Evolutionary conservation across 2,329 filamentous ascomycete species (phyloP), one percentile per base, ranked within the genome.

Genomic region (Nakataea oryzae): DNA sequence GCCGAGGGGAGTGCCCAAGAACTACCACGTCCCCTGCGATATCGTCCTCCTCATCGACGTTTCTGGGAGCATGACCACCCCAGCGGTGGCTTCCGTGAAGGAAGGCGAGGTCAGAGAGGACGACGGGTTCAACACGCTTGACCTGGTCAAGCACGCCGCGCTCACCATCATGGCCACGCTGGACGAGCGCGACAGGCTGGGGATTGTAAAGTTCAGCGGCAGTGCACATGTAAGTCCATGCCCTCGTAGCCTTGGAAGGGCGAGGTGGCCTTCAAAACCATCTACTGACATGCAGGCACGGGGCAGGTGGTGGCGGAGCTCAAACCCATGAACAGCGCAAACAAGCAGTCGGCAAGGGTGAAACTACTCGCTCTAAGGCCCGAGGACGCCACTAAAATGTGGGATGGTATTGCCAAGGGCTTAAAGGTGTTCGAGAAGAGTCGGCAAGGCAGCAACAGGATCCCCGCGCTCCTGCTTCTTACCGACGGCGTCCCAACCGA

Each of bases 171-270:
- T 72, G 12, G 79, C 88, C 0, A 82, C 90, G 14, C 73, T 92
- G 58, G 92, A 91, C 68, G 85, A 85, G 63, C 86, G 86, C 0
- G 79, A 81, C 9, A 83, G 82, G 0, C 70, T 90, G 58, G 78
- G 81, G 5, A 81, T 87, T 34, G 81, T 87, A 2, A 81, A 80
- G 0, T 87, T 86, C 64, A 73, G 75, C 3, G 71, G 67, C 13
- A 66, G 70, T 2, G 76, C 77, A 9, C 72, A 70, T 57, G 75
- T 63, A 11, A 11, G 47, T 47, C 80, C 82, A 64, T 63, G n/a
- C 69, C 0, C 75, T 86, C 26, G 71, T 71, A 0, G 67, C 72
- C 17, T 85, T 86, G 80, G 79, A 78, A 86, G 86, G 68, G 67
- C 66, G n/a, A 60, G 64, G 2, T 69, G 30, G 30, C 3, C 30